Evolutionary conservation across 257 asterid genomes (phyloP), one percentile per base, ranked within the genome.

Genomic region (Voacanga thouarsii): DNA sequence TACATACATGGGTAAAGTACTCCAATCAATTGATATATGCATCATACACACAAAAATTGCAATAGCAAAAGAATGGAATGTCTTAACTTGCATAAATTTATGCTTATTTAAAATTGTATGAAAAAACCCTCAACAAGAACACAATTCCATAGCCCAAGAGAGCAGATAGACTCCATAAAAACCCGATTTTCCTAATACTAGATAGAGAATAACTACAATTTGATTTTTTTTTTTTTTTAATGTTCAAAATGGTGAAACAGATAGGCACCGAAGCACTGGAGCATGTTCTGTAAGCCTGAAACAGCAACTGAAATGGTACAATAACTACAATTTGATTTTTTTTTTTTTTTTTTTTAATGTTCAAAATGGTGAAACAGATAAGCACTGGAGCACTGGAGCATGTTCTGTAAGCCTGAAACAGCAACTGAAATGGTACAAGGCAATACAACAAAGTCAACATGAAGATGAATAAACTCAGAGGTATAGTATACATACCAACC

Each of bases 401-500:
- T 43, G 28, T 28, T 53, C 4, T 37, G 3, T 47, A 33, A 39
- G 53, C 56, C 9, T 67, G 30, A 28, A 28, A 47, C 5, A 39
- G 41, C 15, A 66, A 49, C 26, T 55, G 15, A 26, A 44, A 41
- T 21, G 39, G 71, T 12, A 44, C 14, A 19, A 71, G 33, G 39
- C 75, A 75, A 63, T 44, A 55, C 43, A 71, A 30, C 60, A 60
- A 18, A 65, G 79, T 45, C 73, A 56, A n/a, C 44, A 66, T 33
- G 75, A 59, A 76, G 68, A 56, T 51, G 15, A 65, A 24, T 9
- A 82, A 39, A 49, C 76, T 69, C 41, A 75, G 59, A 55, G 74
- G 77, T 79, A 77, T 45, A 43, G 76, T 75, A 70, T 44, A 83
- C 97, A 82, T 85, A 95, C 99, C 98, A 96, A 92, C 84, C 99